Evolutionary conservation across 2,329 filamentous ascomycete genomes (phyloP).

Genomic region (Alternaria arborescens): DNA sequence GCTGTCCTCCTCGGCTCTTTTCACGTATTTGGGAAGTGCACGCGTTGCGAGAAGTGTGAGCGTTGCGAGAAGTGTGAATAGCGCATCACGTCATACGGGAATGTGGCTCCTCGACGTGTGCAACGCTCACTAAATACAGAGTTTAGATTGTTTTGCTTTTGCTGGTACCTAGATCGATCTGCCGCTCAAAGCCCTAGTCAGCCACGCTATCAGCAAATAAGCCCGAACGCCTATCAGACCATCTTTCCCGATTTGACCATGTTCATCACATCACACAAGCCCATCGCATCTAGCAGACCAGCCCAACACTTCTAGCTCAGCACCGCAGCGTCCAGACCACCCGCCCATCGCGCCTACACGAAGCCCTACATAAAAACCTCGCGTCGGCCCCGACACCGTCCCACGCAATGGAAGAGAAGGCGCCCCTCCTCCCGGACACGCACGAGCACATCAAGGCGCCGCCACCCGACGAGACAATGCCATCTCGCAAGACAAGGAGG

Average conservation of each 20-base stretch:
- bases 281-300: conserved; percentile 3
- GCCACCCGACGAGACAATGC: conserved; percentile 24
- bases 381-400: conserved; percentile 3
- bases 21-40: not conserved
- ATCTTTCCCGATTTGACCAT: conserved; percentile 14
- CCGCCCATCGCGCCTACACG: not conserved
- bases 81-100: not conserved
- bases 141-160: conserved; percentile 2
- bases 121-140: not conserved
- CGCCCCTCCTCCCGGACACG: conserved; percentile 39
- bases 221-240: conserved; percentile 20
- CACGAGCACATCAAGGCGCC: conserved; percentile 16
- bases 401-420: conserved; percentile 40
- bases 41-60: not conserved
- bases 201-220: conserved; percentile 20
- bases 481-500: conserved; percentile 13
- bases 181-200: conserved; percentile 3
- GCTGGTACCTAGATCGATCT: not conserved
- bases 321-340: not conserved
- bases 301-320: conserved; percentile 8
- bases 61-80: not conserved
- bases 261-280: conserved; percentile 5
- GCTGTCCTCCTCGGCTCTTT: not conserved
- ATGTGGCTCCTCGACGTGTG: not conserved
- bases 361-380: conserved; percentile 3